Percentiles rank a stretch among this genome's conserved stretches.
Evolutionary conservation across 1,284 basidiomycete species (phyloP).

Genomic region (Naganishia albida): DNA sequence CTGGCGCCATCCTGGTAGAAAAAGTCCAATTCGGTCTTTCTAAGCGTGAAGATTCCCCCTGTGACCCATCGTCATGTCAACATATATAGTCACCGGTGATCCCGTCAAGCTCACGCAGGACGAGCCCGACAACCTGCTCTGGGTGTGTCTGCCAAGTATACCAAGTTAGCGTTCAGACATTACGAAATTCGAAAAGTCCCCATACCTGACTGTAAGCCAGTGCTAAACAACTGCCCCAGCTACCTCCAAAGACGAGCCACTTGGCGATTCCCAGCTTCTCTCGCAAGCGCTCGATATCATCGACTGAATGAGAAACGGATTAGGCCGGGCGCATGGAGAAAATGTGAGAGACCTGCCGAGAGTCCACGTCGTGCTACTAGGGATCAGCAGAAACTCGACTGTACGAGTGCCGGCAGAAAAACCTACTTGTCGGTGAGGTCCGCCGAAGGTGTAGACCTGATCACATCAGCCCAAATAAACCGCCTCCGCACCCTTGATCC

Average conservation of each 20-base stretch:
- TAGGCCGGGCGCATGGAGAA: neutral
- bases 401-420: no score
- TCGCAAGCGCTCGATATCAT: conserved; percentile 81
- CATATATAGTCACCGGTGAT: no score
- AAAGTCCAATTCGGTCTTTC: conserved; percentile 81
- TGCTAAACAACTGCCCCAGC: conserved; percentile 89
- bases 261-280: conserved; percentile 72
- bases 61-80: neutral
- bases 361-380: conserved; percentile 76
- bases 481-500: conserved; percentile 60
- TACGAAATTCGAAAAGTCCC: neutral
- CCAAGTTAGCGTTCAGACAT: neutral
- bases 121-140: conserved; percentile 72
- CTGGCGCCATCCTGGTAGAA: conserved; percentile 72
- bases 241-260: conserved; percentile 91
- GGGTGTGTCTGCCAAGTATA: conserved; percentile 67
- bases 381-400: neutral
- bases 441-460: conserved; percentile 56
- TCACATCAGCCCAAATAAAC: neutral
- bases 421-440: conserved; percentile 71
- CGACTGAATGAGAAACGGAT: conserved; percentile 56
- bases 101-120: conserved; percentile 60
- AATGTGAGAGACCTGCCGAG: conserved; percentile 53
- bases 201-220: conserved; percentile 79
- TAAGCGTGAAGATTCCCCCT: conserved; percentile 79